Percentiles rank a stretch among this genome's conserved stretches.
Conservation (phyloP, 164 flowering plant genomes). For the Dillenia suffruticosa region DNA sequence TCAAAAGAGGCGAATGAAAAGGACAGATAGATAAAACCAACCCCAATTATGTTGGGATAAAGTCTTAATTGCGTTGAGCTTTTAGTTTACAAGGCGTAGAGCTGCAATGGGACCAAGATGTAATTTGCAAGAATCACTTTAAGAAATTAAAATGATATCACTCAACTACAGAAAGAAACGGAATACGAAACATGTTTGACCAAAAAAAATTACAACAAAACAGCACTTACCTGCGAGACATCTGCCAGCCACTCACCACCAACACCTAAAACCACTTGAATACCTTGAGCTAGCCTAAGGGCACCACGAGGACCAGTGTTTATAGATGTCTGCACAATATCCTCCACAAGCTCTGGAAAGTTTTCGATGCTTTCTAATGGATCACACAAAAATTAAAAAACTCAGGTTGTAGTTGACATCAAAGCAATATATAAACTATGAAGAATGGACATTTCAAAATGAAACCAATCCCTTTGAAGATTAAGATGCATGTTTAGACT, state of each 20-base stretch:
- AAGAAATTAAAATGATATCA: too few relatives aligned
- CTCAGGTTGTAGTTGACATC: not conserved
- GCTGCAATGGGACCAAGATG: too few relatives aligned
- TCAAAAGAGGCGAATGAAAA: too few relatives aligned
- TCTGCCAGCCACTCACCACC: slow-evolving; percentile 91
- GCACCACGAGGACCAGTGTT: slow-evolving; percentile 95
- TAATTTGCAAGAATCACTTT: too few relatives aligned
- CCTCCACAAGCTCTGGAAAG: slow-evolving; percentile 87
- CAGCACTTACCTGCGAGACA: slow-evolving; percentile 54
- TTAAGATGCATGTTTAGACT: not conserved
- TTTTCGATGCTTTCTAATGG: slow-evolving; percentile 58
- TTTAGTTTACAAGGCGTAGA: too few relatives aligned
- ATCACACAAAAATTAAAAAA: not conserved
- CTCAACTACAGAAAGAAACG: too few relatives aligned
- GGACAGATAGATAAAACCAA: too few relatives aligned
- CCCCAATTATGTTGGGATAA: too few relatives aligned
- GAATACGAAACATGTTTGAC: too few relatives aligned
- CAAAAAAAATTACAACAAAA: too few relatives aligned
- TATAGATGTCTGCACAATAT: slow-evolving; percentile 81
- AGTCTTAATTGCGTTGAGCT: too few relatives aligned
- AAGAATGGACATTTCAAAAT: not conserved
- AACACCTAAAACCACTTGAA: slow-evolving; percentile 86
- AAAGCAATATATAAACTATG: not conserved
- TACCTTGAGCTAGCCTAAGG: slow-evolving; percentile 75
- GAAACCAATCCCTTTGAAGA: not conserved